Evolutionary conservation across 2,329 filamentous ascomycete genomes (phyloP), one percentile per base, ranked within the genome.

Genomic region (Alternaria triticina): DNA sequence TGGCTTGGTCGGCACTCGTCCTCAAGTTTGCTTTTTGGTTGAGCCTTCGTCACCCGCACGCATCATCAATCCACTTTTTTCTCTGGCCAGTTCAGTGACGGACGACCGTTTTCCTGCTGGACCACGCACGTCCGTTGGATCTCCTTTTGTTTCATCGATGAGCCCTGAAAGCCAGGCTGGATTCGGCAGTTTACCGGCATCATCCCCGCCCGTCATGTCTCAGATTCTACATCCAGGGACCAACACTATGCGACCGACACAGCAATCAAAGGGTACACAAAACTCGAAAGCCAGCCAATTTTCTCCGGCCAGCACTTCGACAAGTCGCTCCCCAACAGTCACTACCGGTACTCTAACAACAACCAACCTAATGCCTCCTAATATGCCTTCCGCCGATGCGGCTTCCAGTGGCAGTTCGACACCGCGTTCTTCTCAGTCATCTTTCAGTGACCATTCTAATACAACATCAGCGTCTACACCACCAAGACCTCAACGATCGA

Each of bases 191-290:
- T 55, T 52, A 56, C 69, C 50, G 45, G 69, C 69, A 70, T 66
- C 49, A 72, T 64, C 70, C 70, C 63, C 61, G 67, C 30, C 27
- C 58, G 46, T 51, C 60, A 67, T 64, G 69, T 71, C 64, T 72
- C 70, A 71, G 66, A 46, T 59, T 63, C 49, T 61, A 63, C 51
- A 56, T 61, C 62, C 50, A 67, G 58, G 57, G 62, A 59, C 54
- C 51, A 62, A 47, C 54, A 57, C 55, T 52, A 70, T 72, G 69
- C 70, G 64, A 36, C 56, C 57, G 55, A 52, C 57, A 44, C 58
- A 61, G 64, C 62, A 69, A 67, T 67, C 60, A 64, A 61, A 67
- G 28, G 22, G 54, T 62, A 62, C 63, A 65, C 70, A 70, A 69
- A 70, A 65, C 40, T 58, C 46, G 45, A 27, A n/a, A 51, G 54